Percentiles rank a stretch among this genome's conserved stretches.
Conservation (phyloP, 495 filamentous ascomycete species). For the Antarctomyces pellizariae region DNA sequence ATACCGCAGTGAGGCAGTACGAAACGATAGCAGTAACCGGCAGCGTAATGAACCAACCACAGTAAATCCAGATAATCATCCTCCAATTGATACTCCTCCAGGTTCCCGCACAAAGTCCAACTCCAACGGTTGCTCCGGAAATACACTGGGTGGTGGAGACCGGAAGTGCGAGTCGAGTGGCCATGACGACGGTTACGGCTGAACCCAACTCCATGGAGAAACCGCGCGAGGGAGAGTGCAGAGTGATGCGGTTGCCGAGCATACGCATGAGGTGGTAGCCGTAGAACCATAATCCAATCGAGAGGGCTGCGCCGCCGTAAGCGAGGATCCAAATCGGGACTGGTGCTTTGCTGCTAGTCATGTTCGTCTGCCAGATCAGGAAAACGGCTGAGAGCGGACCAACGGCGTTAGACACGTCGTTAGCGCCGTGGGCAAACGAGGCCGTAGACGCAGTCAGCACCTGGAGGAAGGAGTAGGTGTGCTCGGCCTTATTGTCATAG, state of each 20-base stretch:
- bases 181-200: conserved; percentile 43
- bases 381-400: conserved; percentile 52
- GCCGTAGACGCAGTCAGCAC: conserved; percentile 49
- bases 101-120: conserved; percentile 35
- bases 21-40: conserved; percentile 31
- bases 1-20: conserved; percentile 30
- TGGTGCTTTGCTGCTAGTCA: conserved; percentile 23
- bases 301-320: conserved; percentile 30
- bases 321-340: conserved; percentile 47
- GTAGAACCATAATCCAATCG: conserved; percentile 44
- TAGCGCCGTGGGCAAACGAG: conserved; percentile 60
- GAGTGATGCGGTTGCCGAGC: conserved; percentile 45
- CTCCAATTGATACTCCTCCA: conserved; percentile 35
- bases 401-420: conserved; percentile 58
- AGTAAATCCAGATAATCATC: conserved; percentile 31
- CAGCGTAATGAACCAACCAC: conserved; percentile 34
- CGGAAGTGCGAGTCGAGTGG: conserved; percentile 30
- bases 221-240: conserved; percentile 42
- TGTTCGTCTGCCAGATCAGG: conserved; percentile 32
- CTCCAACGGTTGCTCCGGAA: conserved; percentile 35
- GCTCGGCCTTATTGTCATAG: conserved; percentile 56
- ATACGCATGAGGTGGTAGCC: conserved; percentile 50
- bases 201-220: conserved; percentile 47
- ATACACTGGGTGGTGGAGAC: conserved; percentile 39
- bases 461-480: conserved; percentile 55